Evolutionary conservation across 768 basidiomycete genomes (phyloP), one percentile per base, ranked within the genome.

Genomic region (Cubamyces sp.): DNA sequence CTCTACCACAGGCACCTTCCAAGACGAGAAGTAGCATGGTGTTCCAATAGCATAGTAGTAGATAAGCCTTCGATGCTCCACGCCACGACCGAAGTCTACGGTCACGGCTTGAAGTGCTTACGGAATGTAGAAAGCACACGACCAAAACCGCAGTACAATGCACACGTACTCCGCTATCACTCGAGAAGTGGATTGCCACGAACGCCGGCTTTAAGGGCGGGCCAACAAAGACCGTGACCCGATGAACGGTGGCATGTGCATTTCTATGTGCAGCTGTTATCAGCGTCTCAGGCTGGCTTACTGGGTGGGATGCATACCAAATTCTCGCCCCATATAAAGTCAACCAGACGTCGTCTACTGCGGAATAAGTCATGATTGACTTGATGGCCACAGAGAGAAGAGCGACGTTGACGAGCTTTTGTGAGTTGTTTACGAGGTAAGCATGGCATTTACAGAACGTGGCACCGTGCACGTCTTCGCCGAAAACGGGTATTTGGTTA

Each of bases 251-350:
- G 5, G 82, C 81, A 16, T 84, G 79, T 2, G 71, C 71, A 9
- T 73, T 75, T 50, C 81, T 75, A 15, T 67, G 66, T 0, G 76
- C 70, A 14, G 88, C 79, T 64, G 95, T 75, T 67, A 86, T 92
- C 56, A 96, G 75, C 1, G 93, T 94, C 28, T 94, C 28, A 30
- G 28, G 28, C 74, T 95, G 94, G 37, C 83, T 77, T 28, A 73
- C 70, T 68, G 81, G 81, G 65, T 93, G 90, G 73, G 92, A 84
- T 3, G 65, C 57, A 70, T 84, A 87, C 21, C 28, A 30, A 8
- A 8, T 30, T 8, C 28, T 30, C 28, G 8, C 8, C 28, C 28
- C 8, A 30, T 8, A 3, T 3, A 8, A 30, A 30, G 28, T 3
- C 28, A 30, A 30, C 8, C 28, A 30, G 28, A 3, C 28, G 28